Evolutionary conservation across 1,284 basidiomycete species (phyloP).

Genomic region (Irpex lacteus): DNA sequence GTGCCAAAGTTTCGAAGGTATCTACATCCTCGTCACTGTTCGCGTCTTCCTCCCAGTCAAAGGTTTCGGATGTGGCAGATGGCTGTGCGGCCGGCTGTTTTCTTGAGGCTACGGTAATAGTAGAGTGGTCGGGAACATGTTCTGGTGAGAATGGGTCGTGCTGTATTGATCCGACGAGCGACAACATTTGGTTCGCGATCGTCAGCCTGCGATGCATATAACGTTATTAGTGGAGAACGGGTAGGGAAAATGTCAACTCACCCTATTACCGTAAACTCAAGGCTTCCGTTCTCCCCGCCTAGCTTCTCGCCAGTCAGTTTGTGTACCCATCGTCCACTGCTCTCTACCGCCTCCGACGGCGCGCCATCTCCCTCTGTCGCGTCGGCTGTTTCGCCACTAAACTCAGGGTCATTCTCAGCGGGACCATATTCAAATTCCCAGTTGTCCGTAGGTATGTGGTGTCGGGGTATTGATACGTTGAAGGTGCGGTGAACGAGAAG

Average conservation of each 20-base stretch:
- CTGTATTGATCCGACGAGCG: constrained; percentile 88
- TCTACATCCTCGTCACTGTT: constrained; percentile 36
- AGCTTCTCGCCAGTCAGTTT: constrained; percentile 67
- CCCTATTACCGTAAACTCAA: constrained; percentile 93
- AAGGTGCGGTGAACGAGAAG: constrained; percentile 93
- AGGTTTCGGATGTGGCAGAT: constrained; percentile 15
- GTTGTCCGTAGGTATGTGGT: constrained; percentile 81
- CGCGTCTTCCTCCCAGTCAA: constrained; percentile 26
- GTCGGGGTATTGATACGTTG: constrained; percentile 93
- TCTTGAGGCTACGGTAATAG: constrained; percentile 13
- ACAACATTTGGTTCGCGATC: constrained; percentile 94
- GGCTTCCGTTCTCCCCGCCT: constrained; percentile 66
- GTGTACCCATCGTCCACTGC: constrained; percentile 80
- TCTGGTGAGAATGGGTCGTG: constrained; percentile 77
- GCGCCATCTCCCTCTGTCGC: constrained; percentile 26
- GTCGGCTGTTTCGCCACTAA: constrained; percentile 36
- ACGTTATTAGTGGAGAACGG: neutral
- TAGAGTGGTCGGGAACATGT: constrained; percentile 40
- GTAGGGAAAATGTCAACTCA: constrained; percentile 35
- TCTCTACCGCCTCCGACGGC: constrained; percentile 35
- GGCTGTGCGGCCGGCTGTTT: constrained; percentile 12
- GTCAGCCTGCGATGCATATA: constrained; percentile 59
- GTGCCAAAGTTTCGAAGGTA: constrained; percentile 38
- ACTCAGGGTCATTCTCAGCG: constrained; percentile 74
- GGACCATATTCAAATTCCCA: constrained; percentile 89